These are phyloP conservation scores for Mrakia gelida DNA, from an alignment of 768 basidiomycete genomes.

Conservation along the genomic window DNA sequence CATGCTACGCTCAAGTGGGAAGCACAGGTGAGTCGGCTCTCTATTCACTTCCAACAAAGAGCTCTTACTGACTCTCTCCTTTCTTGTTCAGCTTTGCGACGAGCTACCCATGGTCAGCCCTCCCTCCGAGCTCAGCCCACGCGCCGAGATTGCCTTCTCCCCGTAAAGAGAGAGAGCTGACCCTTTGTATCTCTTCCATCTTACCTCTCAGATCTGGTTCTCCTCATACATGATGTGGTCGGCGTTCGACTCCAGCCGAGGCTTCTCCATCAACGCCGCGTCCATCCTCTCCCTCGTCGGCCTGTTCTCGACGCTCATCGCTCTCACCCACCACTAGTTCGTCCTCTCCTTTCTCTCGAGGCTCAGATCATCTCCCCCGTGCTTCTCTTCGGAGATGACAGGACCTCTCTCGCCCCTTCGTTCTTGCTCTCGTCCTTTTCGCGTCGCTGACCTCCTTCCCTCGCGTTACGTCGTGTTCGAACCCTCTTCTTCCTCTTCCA, in stretches of 20 bases:
- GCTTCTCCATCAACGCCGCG: neutral
- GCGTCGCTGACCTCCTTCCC: neutral
- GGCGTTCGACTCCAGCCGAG: constrained; percentile 1
- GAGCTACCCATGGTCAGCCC: constrained; percentile 15
- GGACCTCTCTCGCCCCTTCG: no score
- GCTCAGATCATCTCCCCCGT: neutral
- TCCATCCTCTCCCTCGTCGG: constrained; percentile 8
- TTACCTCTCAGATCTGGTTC: constrained; percentile 9
- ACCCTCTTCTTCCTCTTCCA: neutral
- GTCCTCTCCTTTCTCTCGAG: neutral
- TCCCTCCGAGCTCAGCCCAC: neutral
- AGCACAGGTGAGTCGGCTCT: constrained; percentile 3
- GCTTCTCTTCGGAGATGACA: no score
- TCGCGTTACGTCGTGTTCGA: no score
- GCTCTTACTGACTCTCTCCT: neutral
- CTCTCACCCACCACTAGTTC: constrained; percentile 6
- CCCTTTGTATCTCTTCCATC: no score
- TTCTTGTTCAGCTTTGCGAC: constrained; percentile 15
- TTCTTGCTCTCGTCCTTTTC: neutral
- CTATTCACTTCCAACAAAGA: no score
- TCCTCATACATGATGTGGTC: constrained; percentile 11
- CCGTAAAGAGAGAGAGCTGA: neutral
- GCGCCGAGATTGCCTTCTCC: no score
- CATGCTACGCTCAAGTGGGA: constrained; percentile 20
- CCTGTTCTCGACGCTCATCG: neutral